These are phyloP conservation scores for Umbilicus rupestris DNA, from an alignment of 164 flowering plant genomes.

Conservation along the genomic window DNA sequence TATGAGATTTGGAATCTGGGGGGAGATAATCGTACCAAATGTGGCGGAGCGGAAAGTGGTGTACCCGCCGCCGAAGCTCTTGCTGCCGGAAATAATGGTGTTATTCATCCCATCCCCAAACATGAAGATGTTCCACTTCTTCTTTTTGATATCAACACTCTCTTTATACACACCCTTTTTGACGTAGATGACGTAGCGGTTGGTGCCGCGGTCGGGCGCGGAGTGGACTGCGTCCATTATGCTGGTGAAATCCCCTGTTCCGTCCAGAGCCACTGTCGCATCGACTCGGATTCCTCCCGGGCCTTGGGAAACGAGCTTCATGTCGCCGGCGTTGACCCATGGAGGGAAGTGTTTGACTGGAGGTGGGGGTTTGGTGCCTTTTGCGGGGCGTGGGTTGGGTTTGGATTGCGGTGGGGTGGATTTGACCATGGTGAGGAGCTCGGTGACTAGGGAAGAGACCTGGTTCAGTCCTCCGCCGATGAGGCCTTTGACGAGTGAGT, in stretches of 20 bases:
- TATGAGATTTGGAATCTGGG: background rate
- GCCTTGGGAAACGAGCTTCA: constrained; percentile 28
- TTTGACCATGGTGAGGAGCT: constrained; percentile 40
- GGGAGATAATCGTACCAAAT: constrained; percentile 23
- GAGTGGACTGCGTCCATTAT: constrained; percentile 58
- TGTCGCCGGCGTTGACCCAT: constrained; percentile 45
- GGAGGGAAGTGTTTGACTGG: constrained; percentile 31
- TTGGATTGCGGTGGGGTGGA: constrained; percentile 2
- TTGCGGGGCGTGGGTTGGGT: too few species aligned
- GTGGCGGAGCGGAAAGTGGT: constrained; percentile 41
- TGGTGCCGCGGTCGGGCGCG: constrained; percentile 45
- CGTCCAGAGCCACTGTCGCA: constrained; percentile 64
- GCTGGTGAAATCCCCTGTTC: constrained; percentile 48
- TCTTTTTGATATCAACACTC: constrained; percentile 46
- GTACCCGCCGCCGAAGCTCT: constrained; percentile 37
- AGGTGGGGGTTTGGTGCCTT: background rate
- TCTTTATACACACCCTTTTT: constrained; percentile 47
- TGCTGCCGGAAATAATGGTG: constrained; percentile 33
- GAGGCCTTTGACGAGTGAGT: constrained; percentile 27
- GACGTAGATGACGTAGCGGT: constrained; percentile 36
- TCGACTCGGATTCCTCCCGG: constrained; percentile 22
- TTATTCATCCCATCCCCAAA: constrained; percentile 48
- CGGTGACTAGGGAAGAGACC: constrained; percentile 33
- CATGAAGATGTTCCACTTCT: constrained; percentile 52
- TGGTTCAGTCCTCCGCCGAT: constrained; percentile 40